Conservation (phyloP, 345 rosid genomes). For the Brassica incana region DNA sequence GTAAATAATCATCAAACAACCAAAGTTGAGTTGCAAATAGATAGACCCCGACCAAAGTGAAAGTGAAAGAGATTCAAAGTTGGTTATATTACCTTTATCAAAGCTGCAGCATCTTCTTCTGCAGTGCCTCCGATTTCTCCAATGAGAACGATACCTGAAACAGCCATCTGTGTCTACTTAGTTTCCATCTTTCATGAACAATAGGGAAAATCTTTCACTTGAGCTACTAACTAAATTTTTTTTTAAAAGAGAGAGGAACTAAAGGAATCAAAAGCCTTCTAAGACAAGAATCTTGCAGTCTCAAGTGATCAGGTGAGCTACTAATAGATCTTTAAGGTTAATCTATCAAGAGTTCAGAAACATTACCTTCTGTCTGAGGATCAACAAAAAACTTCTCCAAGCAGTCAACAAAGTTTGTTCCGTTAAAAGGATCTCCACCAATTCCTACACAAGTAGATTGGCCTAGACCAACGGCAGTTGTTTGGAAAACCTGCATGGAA, state of each 20-base stretch:
- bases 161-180: slow-evolving; percentile 14
- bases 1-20: slow-evolving; percentile 39
- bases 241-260: not conserved
- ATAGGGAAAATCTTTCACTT: not conserved
- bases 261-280: not conserved
- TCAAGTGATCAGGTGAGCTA: not conserved
- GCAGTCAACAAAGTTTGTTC: slow-evolving; percentile 96
- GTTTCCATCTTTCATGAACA: not conserved
- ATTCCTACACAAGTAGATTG: slow-evolving; percentile 97
- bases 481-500: slow-evolving; percentile 82
- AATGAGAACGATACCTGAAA: slow-evolving; percentile 82
- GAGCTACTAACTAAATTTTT: not conserved
- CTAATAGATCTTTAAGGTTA: not conserved
- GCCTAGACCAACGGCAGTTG: slow-evolving; percentile 93
- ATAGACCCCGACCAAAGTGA: not conserved
- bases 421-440: slow-evolving; percentile 98
- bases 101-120: slow-evolving; percentile 95
- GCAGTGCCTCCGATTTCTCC: slow-evolving; percentile 99
- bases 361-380: slow-evolving; percentile 94
- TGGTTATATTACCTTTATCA: slow-evolving; percentile 62
- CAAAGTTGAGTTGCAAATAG: not conserved
- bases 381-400: slow-evolving; percentile 71
- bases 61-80: slow-evolving; percentile 6
- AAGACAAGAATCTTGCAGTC: not conserved
- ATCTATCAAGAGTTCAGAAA: not conserved